Base-by-base conservation (phyloP, 495 filamentous ascomycete genomes). In the Neurospora sp. region DNA sequence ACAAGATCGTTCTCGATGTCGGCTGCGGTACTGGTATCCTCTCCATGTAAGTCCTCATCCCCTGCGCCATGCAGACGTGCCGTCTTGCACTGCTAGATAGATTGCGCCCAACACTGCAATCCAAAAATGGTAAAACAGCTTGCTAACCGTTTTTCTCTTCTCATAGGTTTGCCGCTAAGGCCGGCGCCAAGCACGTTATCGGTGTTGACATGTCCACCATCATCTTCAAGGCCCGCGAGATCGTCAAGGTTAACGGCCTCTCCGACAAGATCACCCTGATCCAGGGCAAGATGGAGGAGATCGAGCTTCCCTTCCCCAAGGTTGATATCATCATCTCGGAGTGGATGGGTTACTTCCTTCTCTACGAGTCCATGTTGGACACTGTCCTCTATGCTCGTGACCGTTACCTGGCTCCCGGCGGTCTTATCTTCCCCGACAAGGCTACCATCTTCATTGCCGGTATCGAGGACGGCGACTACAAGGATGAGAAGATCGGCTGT, bases 271-370 rank as follows among this genome's bases (percentile, higher is more conserved):
- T 98, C 76, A 94, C 91, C 38, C 83, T 89, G 39, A 85, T 95
- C 72, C 93, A 92, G 77, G 94, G 94, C 70, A 97, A 96, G 85
- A 94, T 97, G 80, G 94, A 98, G 81, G 95, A 97, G 79, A 90
- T 97, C 46, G 85, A 87, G 41, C 77, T 96, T 70, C 93, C 93
- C 1, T 91, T 94, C 75, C 86, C 88, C 72, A 86, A 95, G 79
- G 94, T 98, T 69, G 94, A 98, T 77, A 94, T 98, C 81, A 97
- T 98, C 76, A 90, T 98, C 72, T 97, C 93, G 3, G 94, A 98
- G 81, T 98, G 94, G 94, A 98, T 98, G 94, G 94, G 94, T 5
- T 98, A 98, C 80, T 92, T 92, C 79, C 85, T 98, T 5, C 88
- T 98, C 9, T 98, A 96, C 80, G 94, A 98, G 86, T 91, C 90